A percentile compares a stretch with the other conserved stretches of the same genome.
These are phyloP conservation scores for Cladosporium austrohemisphaericum DNA, from an alignment of 2,329 filamentous ascomycete species.

Conservation along the genomic window DNA sequence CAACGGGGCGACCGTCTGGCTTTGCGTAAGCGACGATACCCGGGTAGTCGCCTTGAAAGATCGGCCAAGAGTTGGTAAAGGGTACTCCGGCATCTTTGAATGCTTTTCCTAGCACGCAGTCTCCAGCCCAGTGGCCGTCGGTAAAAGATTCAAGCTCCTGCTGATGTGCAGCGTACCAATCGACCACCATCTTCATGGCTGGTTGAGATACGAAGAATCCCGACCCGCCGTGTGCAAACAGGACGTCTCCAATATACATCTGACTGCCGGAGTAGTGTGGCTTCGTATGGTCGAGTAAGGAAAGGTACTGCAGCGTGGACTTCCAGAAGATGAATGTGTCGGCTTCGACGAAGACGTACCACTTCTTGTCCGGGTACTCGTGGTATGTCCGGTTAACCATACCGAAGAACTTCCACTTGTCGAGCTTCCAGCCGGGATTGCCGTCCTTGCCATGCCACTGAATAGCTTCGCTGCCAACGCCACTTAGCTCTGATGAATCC, in stretches of 20 bases:
- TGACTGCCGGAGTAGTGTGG: slow-evolving; percentile 54
- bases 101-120: slow-evolving; percentile 20
- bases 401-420: slow-evolving; percentile 40
- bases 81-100: slow-evolving; percentile 17
- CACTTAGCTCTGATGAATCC: slow-evolving; percentile 23
- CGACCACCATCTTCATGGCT: slow-evolving; percentile 44
- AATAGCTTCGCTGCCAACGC: background rate
- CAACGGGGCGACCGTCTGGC: slow-evolving; percentile 5
- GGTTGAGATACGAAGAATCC: slow-evolving; percentile 51
- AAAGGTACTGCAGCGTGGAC: slow-evolving; percentile 52
- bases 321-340: slow-evolving; percentile 56
- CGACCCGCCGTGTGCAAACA: slow-evolving; percentile 53
- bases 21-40: background rate
- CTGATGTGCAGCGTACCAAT: slow-evolving; percentile 40
- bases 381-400: slow-evolving; percentile 35
- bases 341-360: slow-evolving; percentile 58
- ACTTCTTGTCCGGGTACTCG: slow-evolving; percentile 47
- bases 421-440: slow-evolving; percentile 28
- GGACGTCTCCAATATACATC: slow-evolving; percentile 47
- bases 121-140: slow-evolving; percentile 22
- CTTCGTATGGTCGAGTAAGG: slow-evolving; percentile 45
- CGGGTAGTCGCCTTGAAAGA: slow-evolving; percentile 18
- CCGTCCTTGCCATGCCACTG: background rate
- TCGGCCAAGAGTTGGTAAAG: slow-evolving; percentile 20
- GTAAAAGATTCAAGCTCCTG: slow-evolving; percentile 34